These are phyloP conservation scores for Chaetomium sp. DNA, from an alignment of 2,329 filamentous ascomycete species.

Conservation along the genomic window DNA sequence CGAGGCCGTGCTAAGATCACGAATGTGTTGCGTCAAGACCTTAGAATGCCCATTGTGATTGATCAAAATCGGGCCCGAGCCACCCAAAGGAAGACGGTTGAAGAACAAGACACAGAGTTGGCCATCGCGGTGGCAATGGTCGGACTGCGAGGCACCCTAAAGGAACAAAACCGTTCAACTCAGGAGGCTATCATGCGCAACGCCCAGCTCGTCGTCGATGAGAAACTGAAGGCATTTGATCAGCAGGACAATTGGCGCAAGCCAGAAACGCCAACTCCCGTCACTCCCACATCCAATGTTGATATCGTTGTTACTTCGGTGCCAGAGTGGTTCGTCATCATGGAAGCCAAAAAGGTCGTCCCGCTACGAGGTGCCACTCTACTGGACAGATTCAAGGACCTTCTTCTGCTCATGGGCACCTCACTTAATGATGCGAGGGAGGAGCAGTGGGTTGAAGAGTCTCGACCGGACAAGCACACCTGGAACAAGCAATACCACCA, in stretches of 20 bases:
- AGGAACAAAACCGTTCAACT: neutral
- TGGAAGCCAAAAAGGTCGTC: slow-evolving; percentile 22
- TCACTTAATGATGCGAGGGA: neutral
- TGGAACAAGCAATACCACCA: slow-evolving; percentile 27
- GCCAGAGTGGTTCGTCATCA: slow-evolving; percentile 25
- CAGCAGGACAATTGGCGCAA: neutral
- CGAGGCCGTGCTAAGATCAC: slow-evolving; percentile 7
- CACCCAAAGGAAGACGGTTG: neutral
- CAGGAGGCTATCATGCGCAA: neutral
- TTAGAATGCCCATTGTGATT: slow-evolving; percentile 1
- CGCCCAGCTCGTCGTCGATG: neutral
- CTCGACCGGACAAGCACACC: slow-evolving; percentile 1
- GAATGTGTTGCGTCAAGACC: slow-evolving; percentile 10
- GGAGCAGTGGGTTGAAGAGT: neutral
- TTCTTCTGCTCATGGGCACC: slow-evolving; percentile 6
- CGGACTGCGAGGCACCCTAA: slow-evolving; percentile 7
- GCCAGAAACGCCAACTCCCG: neutral
- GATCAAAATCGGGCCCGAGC: slow-evolving; percentile 1
- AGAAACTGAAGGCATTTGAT: neutral
- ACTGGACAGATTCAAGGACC: slow-evolving; percentile 18
- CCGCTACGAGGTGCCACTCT: neutral
- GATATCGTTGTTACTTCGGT: slow-evolving; percentile 7
- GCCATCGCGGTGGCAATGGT: slow-evolving; percentile 2
- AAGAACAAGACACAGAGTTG: slow-evolving; percentile 7
- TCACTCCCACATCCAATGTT: neutral